These are phyloP conservation scores for Kazachstania kunashirensis DNA, from an alignment of 805 yeast genomes.

Conservation along the genomic window DNA sequence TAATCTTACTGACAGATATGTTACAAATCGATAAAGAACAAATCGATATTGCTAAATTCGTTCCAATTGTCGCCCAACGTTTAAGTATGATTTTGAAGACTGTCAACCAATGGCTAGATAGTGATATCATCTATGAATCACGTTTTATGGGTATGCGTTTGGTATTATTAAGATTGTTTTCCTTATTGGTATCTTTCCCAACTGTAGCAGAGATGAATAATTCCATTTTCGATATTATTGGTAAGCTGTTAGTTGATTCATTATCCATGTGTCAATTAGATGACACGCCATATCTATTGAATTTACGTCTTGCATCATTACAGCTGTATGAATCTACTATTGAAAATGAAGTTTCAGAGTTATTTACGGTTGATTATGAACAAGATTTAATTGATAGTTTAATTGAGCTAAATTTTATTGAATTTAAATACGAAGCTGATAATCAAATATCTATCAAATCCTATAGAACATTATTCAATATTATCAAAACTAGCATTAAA, in stretches of 20 bases:
- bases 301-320: slow-evolving; percentile 40
- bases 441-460: slow-evolving; percentile 30
- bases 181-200: slow-evolving; percentile 20
- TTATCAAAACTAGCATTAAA: slow-evolving; percentile 24
- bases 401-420: slow-evolving; percentile 34
- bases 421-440: slow-evolving; percentile 14
- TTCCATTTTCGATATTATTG: slow-evolving; percentile 36
- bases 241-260: slow-evolving; percentile 33
- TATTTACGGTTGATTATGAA: slow-evolving; percentile 28
- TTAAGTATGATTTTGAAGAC: slow-evolving; percentile 50
- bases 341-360: slow-evolving; percentile 21
- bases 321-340: slow-evolving; percentile 32
- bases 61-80: slow-evolving; percentile 54
- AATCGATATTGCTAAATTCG: slow-evolving; percentile 19
- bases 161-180: slow-evolving; percentile 40
- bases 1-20: slow-evolving; percentile 40
- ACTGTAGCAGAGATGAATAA: slow-evolving; percentile 32
- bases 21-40: slow-evolving; percentile 15
- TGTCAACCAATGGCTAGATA: slow-evolving; percentile 48
- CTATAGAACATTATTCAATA: slow-evolving; percentile 31
- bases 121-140: slow-evolving; percentile 50
- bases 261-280: slow-evolving; percentile 28
- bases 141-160: slow-evolving; percentile 44
- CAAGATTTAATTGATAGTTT: slow-evolving; percentile 35
- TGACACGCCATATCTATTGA: slow-evolving; percentile 29